A percentile compares a stretch with the other conserved stretches of the same genome.
These are phyloP conservation scores for Castanospermum australe DNA, from an alignment of 306 rosid species.

Conservation along the genomic window DNA sequence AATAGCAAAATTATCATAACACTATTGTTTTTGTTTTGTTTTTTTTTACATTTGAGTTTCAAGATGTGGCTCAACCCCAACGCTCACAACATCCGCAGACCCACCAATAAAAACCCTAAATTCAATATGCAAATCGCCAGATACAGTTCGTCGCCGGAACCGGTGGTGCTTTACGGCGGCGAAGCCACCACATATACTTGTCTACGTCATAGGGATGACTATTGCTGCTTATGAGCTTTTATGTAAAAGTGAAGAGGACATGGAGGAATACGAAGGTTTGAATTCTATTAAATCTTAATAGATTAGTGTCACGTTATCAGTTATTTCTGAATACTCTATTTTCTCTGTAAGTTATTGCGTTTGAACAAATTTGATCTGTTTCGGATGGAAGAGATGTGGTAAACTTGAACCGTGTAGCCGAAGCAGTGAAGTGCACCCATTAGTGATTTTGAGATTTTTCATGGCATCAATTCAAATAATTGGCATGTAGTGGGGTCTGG, in stretches of 20 bases:
- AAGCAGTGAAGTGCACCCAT: slow-evolving; percentile 78
- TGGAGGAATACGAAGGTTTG: slow-evolving; percentile 61
- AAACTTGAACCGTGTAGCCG: slow-evolving; percentile 73
- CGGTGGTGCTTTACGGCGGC: slow-evolving; percentile 46
- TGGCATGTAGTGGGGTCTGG: slow-evolving; percentile 92
- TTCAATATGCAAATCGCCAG: slow-evolving; percentile 13
- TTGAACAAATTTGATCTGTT: slow-evolving; percentile 38
- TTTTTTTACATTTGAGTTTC: too few species aligned
- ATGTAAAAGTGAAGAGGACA: slow-evolving; percentile 47
- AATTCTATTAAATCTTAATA: slow-evolving; percentile 20
- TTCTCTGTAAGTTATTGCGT: slow-evolving; percentile 3
- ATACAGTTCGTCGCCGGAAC: slow-evolving; percentile 31
- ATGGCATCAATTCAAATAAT: slow-evolving; percentile 48
- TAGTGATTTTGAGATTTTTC: slow-evolving; percentile 77
- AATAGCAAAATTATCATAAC: too few species aligned
- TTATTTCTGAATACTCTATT: neutral
- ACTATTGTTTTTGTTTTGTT: too few species aligned
- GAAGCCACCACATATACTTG: slow-evolving; percentile 88
- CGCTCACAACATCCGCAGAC: too few species aligned
- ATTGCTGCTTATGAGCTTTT: slow-evolving; percentile 68
- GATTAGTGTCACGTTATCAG: neutral
- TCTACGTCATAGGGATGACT: slow-evolving; percentile 82
- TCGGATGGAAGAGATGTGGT: slow-evolving; percentile 48
- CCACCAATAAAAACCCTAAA: too few species aligned
- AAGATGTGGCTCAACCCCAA: too few species aligned